Evolutionary conservation across 106 monocot species (phyloP), one percentile per base, ranked within the genome.

Genomic region (Platanthera zijinensis): DNA sequence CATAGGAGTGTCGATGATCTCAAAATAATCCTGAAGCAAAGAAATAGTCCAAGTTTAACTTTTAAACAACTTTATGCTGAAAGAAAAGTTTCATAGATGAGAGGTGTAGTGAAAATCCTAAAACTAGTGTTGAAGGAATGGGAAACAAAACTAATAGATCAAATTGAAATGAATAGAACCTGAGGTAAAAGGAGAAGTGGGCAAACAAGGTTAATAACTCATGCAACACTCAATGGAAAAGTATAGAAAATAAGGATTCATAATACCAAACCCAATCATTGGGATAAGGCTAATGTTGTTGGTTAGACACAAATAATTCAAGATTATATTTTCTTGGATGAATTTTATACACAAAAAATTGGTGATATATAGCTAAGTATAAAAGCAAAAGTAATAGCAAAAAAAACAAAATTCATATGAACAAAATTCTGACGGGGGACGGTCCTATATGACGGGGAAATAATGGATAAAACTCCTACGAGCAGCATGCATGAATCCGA

Each of bases 1-100:
- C 96, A 97, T 97, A 49, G 96, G 96, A 17, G 75, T 89, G 61
- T 97, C 86, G 80, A 97, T 97, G 25, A 93, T 80, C 76, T 97
- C 96, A 89, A 97, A 93, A 76, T 97, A 97, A 85, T 97, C 96
- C 96, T 97, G 85, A 25, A 83, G 32, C 30, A 66, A 80, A 50
- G 61, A 6, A 75, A 51, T 51, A 50, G 10, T 6, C 54, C 7
- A 61, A 7, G 28, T 47, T 39, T 15, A 46, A 10, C 45, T 59
- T 25, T 50, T n/a, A 52, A 70, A 48, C 21, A 81, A 50, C 15
- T 19, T 48, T 51, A 70, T 48, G 48, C 7, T 3, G n/a, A 70
- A 47, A 10, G 21, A 70, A 70, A 48, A 48, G n/a, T 15, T 48
- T 6, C 14, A 48, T 15, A 7, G 2, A n/a, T 70, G 48, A n/a